phyloP scores from a whole-genome alignment of 2,329 filamentous ascomycete genomes.

The Orbilia blumenaviensis region DNA sequence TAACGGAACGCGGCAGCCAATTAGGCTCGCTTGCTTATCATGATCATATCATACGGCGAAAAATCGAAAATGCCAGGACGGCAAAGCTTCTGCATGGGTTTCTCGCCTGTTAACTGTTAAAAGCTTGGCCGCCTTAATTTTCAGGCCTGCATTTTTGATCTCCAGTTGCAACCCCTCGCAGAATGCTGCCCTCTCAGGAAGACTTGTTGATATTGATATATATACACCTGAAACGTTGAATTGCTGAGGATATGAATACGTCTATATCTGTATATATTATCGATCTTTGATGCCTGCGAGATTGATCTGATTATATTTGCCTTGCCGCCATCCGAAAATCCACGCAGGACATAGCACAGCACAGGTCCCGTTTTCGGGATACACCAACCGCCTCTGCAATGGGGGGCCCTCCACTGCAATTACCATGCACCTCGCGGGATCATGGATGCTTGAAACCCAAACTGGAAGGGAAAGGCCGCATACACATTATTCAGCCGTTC shows the following conservation, averaged over 20 bases:
- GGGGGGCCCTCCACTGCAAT: not conserved
- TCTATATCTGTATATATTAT: too few species aligned
- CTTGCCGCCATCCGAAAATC: not conserved
- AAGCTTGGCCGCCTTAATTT: constrained; percentile 14
- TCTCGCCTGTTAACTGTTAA: constrained; percentile 25
- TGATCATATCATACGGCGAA: constrained; percentile 14
- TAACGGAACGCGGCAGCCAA: constrained; percentile 21
- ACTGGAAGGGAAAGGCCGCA: constrained; percentile 5
- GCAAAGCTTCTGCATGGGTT: not conserved
- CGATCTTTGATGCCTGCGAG: constrained; percentile 1
- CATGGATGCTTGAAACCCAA: not conserved
- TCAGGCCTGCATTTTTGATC: not conserved
- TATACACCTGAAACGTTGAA: too few species aligned
- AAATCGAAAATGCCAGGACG: constrained; percentile 4
- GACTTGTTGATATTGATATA: too few species aligned
- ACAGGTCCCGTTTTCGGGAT: not conserved
- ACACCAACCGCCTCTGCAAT: not conserved
- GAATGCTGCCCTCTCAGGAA: too few species aligned
- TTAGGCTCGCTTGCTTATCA: constrained; percentile 35
- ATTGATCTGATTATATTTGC: constrained; percentile 12
- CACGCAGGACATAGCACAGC: not conserved
- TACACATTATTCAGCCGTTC: constrained; percentile 35
- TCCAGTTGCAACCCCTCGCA: not conserved
- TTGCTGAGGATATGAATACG: not conserved
- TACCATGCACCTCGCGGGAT: constrained; percentile 27